Percentiles rank a stretch among this genome's conserved stretches.
phyloP scores from a whole-genome alignment of 2,329 filamentous ascomycete species.

The Aureobasidium mangrovei region DNA sequence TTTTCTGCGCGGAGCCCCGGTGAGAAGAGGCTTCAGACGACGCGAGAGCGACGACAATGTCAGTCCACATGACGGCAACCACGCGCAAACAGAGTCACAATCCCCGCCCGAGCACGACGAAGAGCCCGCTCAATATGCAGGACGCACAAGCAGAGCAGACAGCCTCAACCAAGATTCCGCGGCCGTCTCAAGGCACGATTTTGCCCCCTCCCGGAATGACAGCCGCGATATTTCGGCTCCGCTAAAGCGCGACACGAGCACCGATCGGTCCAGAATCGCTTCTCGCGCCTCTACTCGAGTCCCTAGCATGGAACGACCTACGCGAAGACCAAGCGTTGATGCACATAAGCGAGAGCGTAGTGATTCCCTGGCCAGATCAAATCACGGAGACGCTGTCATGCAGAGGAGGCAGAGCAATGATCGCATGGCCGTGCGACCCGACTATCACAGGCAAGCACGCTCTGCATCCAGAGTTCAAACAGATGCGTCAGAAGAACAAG shows the following conservation, averaged over 20 bases:
- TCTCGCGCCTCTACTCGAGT: constrained; percentile 25
- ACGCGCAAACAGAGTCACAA: background rate
- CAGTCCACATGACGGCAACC: constrained; percentile 28
- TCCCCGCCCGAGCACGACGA: background rate
- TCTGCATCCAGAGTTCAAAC: constrained; percentile 44
- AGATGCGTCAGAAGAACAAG: constrained; percentile 64
- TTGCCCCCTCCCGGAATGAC: constrained; percentile 22
- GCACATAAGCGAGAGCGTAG: constrained; percentile 10
- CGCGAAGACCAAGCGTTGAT: constrained; percentile 22
- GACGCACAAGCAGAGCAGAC: constrained; percentile 22
- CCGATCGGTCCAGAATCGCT: constrained; percentile 21
- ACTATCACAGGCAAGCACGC: constrained; percentile 39
- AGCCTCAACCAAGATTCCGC: constrained; percentile 22
- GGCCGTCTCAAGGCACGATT: constrained; percentile 29
- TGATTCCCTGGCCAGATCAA: background rate
- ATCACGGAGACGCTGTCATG: background rate
- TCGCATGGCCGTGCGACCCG: constrained; percentile 18
- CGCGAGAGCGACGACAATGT: constrained; percentile 44
- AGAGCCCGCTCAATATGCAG: constrained; percentile 9
- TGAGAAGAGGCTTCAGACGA: constrained; percentile 59
- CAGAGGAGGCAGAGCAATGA: constrained; percentile 20
- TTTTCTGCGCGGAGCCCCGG: constrained; percentile 66
- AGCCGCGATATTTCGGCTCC: constrained; percentile 20
- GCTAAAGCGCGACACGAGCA: constrained; percentile 21
- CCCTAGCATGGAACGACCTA: constrained; percentile 23